A percentile compares a stretch with the other conserved stretches of the same genome.
Conservation (phyloP, 805 yeast genomes). For the Ogataea methanolica region DNA sequence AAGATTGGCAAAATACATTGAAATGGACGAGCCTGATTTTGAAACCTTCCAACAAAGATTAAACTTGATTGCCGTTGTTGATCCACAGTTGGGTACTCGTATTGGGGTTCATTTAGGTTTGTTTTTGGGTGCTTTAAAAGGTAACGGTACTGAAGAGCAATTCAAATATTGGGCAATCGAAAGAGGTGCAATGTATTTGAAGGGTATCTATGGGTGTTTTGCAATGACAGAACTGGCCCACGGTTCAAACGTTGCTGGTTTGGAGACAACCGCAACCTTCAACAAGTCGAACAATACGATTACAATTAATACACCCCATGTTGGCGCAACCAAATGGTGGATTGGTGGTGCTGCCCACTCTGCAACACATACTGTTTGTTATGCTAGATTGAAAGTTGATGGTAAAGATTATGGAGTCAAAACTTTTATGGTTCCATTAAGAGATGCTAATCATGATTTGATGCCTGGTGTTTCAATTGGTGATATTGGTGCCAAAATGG, state of each 20-base stretch:
- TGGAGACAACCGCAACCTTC: constrained; percentile 88
- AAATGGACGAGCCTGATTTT: constrained; percentile 31
- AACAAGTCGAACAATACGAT: constrained; percentile 63
- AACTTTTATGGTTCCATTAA: constrained; percentile 84
- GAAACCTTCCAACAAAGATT: constrained; percentile 54
- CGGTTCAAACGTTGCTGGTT: constrained; percentile 90
- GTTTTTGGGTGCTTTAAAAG: constrained; percentile 74
- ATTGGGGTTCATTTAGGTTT: constrained; percentile 85
- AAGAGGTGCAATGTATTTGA: constrained; percentile 56
- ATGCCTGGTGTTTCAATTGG: constrained; percentile 81
- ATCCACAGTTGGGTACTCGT: constrained; percentile 78
- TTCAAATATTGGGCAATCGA: constrained; percentile 75
- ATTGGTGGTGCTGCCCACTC: constrained; percentile 97
- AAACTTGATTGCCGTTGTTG: constrained; percentile 57
- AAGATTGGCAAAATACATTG: constrained; percentile 59
- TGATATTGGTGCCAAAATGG: constrained; percentile 94
- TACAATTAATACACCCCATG: constrained; percentile 77
- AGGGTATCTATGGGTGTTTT: constrained; percentile 78
- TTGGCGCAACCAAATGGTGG: constrained; percentile 98
- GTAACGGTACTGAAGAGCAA: constrained; percentile 85
- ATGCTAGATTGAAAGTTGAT: constrained; percentile 75
- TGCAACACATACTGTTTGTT: constrained; percentile 81
- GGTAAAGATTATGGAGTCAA: constrained; percentile 90
- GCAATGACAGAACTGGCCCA: constrained; percentile 93
- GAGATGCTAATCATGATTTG: constrained; percentile 69